These are phyloP conservation scores for Quercus engelmannii DNA, from an alignment of 306 rosid genomes.

Conservation along the genomic window DNA sequence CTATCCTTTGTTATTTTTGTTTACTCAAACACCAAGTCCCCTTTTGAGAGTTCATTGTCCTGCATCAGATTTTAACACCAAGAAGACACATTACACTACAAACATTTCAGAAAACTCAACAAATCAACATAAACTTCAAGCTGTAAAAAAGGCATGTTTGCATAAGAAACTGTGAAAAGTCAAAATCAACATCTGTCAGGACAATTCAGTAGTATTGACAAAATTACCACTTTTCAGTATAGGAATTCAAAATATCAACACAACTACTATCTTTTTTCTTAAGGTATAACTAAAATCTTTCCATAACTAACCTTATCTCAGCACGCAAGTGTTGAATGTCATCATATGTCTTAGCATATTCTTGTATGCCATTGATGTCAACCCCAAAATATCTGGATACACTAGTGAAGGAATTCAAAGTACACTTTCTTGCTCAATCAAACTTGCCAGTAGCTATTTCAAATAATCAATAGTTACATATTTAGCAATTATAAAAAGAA, in stretches of 20 bases:
- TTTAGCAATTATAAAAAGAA: not conserved
- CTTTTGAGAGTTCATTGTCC: too few species aligned
- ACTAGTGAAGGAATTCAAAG: conserved; percentile 37
- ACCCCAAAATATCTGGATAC: conserved; percentile 78
- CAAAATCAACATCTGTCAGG: not conserved
- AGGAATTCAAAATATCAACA: not conserved
- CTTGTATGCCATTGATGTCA: conserved; percentile 79
- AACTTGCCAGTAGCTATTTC: conserved; percentile 6
- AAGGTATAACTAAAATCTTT: conserved; percentile 1
- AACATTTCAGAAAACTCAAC: not conserved
- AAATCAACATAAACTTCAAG: not conserved
- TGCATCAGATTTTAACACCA: not conserved
- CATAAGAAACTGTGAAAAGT: not conserved
- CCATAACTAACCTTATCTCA: conserved; percentile 72
- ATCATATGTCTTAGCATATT: conserved; percentile 54
- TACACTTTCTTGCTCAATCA: conserved; percentile 18
- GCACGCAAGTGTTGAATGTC: conserved; percentile 94
- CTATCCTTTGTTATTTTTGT: too few species aligned
- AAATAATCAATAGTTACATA: not conserved
- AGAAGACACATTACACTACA: not conserved
- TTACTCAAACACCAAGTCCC: too few species aligned
- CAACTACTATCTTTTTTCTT: not conserved
- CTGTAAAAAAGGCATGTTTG: not conserved
- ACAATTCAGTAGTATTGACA: not conserved
- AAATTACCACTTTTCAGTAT: not conserved